A percentile compares a stretch with the other conserved stretches of the same genome.
phyloP scores from a whole-genome alignment of 441 rosid species.

The Bruguiera hainesii region DNA sequence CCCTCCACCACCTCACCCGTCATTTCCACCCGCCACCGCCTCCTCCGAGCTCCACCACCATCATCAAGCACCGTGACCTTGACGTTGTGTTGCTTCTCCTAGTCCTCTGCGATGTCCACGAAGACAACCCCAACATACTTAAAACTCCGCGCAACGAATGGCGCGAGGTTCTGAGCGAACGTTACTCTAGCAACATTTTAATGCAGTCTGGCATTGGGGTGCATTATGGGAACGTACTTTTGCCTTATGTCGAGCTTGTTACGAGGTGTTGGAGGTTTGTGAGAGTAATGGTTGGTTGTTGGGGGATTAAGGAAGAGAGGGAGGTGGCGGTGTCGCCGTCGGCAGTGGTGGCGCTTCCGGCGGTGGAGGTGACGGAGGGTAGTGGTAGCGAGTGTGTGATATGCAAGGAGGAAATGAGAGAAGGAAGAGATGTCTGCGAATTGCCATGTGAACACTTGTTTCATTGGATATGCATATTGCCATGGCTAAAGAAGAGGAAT shows the following conservation, averaged over 20 bases:
- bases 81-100: conserved; percentile 74
- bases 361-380: conserved; percentile 42
- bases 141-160: conserved; percentile 45
- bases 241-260: conserved; percentile 60
- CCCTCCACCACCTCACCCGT: conserved; percentile 62
- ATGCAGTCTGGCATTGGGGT: conserved; percentile 41
- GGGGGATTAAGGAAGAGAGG: conserved; percentile 38
- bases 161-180: conserved; percentile 39
- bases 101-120: conserved; percentile 74
- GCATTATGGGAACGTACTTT: conserved; percentile 52
- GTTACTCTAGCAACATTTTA: conserved; percentile 31
- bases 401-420: conserved; percentile 77
- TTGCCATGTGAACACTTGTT: conserved; percentile 85
- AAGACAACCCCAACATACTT: conserved; percentile 49
- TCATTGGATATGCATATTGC: conserved; percentile 86
- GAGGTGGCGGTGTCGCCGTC: conserved; percentile 58
- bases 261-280: conserved; percentile 61
- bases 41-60: conserved; percentile 39
- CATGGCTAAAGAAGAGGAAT: conserved; percentile 75
- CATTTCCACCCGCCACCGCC: conserved; percentile 65
- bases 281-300: conserved; percentile 37
- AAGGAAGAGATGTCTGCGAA: conserved; percentile 78
- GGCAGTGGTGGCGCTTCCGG: conserved; percentile 60
- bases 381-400: conserved; percentile 67
- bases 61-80: conserved; percentile 66